Conservation (phyloP, 257 asterid genomes). For the Craterostigma plantagineum region DNA sequence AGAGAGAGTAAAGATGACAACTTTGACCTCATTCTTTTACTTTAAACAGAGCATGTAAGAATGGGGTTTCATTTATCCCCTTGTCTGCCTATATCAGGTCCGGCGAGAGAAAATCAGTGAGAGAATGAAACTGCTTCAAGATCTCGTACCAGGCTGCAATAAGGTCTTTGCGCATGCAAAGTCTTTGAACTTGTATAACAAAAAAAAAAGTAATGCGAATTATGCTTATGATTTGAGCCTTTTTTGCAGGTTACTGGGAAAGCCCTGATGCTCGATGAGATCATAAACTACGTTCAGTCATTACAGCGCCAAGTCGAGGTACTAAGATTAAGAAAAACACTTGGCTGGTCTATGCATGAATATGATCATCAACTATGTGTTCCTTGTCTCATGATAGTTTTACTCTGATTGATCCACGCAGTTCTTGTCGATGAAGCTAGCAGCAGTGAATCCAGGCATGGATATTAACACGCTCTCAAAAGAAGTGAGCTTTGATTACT, state of each 20-base stretch:
- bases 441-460: slow-evolving; percentile 70
- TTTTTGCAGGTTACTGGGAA: too few species aligned
- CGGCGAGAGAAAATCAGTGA: slow-evolving; percentile 92
- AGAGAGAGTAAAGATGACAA: slow-evolving; percentile 37
- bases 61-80: background rate
- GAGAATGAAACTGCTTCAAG: slow-evolving; percentile 93
- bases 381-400: too few species aligned
- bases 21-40: background rate
- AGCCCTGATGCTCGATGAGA: slow-evolving; percentile 90
- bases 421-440: slow-evolving; percentile 83
- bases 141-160: slow-evolving; percentile 93
- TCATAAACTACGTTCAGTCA: slow-evolving; percentile 86
- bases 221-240: too few species aligned
- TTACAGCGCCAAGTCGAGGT: slow-evolving; percentile 97
- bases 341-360: too few species aligned
- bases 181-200: too few species aligned
- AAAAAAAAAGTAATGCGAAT: too few species aligned
- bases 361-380: too few species aligned
- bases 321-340: background rate
- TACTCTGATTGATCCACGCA: slow-evolving; percentile 5
- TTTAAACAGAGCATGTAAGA: too few species aligned
- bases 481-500: slow-evolving; percentile 7
- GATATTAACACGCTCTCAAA: slow-evolving; percentile 42
- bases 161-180: too few species aligned
- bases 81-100: slow-evolving; percentile 33